Percentiles rank a stretch among this genome's conserved stretches.
Evolutionary conservation across 768 basidiomycete genomes (phyloP).

Genomic region (Hypholoma fasciculare): DNA sequence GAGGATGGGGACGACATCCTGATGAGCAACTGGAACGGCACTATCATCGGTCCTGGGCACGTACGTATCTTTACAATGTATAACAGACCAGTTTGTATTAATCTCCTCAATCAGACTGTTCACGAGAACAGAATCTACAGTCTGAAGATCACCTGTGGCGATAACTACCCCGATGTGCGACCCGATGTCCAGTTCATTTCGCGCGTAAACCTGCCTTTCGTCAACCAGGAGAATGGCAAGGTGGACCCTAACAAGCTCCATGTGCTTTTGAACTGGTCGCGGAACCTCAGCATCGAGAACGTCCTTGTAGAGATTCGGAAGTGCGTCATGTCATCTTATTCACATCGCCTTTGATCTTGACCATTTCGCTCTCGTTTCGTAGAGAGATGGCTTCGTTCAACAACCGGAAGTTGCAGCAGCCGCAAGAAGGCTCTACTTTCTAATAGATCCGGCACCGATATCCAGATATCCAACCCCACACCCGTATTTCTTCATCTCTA

Average conservation of each 20-base stretch:
- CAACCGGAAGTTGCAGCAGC: slow-evolving; percentile 95
- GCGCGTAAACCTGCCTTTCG: slow-evolving; percentile 92
- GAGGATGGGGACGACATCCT: slow-evolving; percentile 95
- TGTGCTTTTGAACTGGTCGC: slow-evolving; percentile 75
- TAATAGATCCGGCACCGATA: slow-evolving; percentile 19
- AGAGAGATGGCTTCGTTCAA: slow-evolving; percentile 95
- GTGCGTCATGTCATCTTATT: slow-evolving; percentile 44
- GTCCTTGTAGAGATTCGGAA: slow-evolving; percentile 91
- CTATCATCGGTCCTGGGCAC: slow-evolving; percentile 98
- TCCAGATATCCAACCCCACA: background rate
- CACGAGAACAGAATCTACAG: slow-evolving; percentile 99
- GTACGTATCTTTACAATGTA: slow-evolving; percentile 45
- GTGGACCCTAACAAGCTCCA: slow-evolving; percentile 75
- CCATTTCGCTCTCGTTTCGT: slow-evolving; percentile 2
- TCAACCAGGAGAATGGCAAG: slow-evolving; percentile 69
- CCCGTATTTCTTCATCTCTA: background rate
- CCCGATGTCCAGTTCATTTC: slow-evolving; percentile 86
- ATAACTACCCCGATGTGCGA: slow-evolving; percentile 71
- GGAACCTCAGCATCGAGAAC: slow-evolving; percentile 80
- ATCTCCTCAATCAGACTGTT: slow-evolving; percentile 61
- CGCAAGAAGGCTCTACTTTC: slow-evolving; percentile 83
- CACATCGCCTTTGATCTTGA: background rate
- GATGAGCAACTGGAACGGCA: slow-evolving; percentile 99
- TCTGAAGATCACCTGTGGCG: slow-evolving; percentile 85
- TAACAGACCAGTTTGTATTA: background rate